Conservation (phyloP, 2,329 filamentous ascomycete genomes). For the Passalora sequoiae region DNA sequence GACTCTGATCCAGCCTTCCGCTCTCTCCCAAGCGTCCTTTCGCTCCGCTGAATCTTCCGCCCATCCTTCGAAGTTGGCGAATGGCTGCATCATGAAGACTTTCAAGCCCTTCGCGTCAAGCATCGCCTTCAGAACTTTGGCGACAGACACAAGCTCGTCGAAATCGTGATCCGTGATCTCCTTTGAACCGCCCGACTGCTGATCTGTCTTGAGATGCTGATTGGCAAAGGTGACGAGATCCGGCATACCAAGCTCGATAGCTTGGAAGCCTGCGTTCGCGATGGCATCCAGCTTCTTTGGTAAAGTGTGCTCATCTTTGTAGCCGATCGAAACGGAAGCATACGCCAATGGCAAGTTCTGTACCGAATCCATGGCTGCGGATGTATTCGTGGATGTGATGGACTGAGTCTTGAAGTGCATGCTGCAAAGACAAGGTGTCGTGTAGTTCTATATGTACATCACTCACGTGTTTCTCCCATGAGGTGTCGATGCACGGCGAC, state of each 20-base stretch:
- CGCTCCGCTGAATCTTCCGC: constrained; percentile 52
- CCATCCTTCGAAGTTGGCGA: constrained; percentile 75
- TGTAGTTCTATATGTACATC: no score
- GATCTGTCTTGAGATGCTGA: constrained; percentile 42
- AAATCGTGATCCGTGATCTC: constrained; percentile 57
- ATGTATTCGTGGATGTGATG: not conserved
- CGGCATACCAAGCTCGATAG: constrained; percentile 69
- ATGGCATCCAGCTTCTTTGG: constrained; percentile 59
- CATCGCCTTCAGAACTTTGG: constrained; percentile 50
- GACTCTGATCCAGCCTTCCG: constrained; percentile 62
- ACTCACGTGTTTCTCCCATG: not conserved
- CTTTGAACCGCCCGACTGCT: constrained; percentile 12
- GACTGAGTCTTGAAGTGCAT: not conserved
- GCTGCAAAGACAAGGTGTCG: no score
- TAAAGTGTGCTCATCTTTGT: constrained; percentile 47
- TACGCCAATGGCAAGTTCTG: constrained; percentile 48
- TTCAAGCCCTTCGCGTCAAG: constrained; percentile 52
- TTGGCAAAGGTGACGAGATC: constrained; percentile 62
- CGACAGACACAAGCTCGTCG: constrained; percentile 52
- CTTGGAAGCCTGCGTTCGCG: constrained; percentile 59
- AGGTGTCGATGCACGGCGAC: not conserved
- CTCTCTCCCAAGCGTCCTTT: constrained; percentile 58
- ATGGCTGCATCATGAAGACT: constrained; percentile 70
- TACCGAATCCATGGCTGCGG: constrained; percentile 14
- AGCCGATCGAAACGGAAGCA: constrained; percentile 54